These are phyloP conservation scores for Nigrospora osmanthi DNA, from an alignment of 2,329 filamentous ascomycete genomes.

Conservation along the genomic window DNA sequence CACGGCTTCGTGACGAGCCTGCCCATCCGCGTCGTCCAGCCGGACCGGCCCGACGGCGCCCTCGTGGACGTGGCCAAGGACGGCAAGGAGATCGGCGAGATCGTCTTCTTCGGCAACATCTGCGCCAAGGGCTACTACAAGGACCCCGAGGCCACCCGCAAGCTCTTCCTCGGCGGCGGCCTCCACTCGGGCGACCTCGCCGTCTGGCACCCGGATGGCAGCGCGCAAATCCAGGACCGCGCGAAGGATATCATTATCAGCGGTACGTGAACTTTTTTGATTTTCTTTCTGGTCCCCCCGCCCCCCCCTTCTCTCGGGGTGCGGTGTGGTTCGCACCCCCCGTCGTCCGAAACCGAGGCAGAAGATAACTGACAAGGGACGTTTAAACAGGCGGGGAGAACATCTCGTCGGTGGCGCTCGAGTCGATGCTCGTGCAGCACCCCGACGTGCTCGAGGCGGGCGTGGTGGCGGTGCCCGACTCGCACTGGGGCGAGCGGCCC, in stretches of 20 bases:
- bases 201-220: conserved; percentile 86
- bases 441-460: conserved; percentile 86
- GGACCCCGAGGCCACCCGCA: conserved; percentile 75
- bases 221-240: conserved; percentile 84
- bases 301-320: neutral
- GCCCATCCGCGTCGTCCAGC: conserved; percentile 74
- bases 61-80: conserved; percentile 62
- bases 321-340: neutral
- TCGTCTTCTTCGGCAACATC: conserved; percentile 86
- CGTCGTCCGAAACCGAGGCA: neutral
- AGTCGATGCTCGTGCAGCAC: conserved; percentile 82
- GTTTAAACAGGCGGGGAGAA: conserved; percentile 73
- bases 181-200: conserved; percentile 88
- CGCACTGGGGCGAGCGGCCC: conserved; percentile 92
- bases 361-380: neutral
- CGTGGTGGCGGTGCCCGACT: conserved; percentile 79
- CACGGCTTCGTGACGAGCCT: conserved; percentile 83
- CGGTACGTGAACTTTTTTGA: conserved; percentile 51
- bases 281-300: neutral
- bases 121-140: conserved; percentile 90
- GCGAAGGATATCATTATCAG: conserved; percentile 99
- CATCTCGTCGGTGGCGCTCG: conserved; percentile 87
- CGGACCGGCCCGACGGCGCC: conserved; percentile 59
- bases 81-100: conserved; percentile 72
- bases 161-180: conserved; percentile 80